Percentiles rank a stretch among this genome's conserved stretches.
phyloP scores from a whole-genome alignment of 2,329 filamentous ascomycete genomes.

The Fusarium buharicum region DNA sequence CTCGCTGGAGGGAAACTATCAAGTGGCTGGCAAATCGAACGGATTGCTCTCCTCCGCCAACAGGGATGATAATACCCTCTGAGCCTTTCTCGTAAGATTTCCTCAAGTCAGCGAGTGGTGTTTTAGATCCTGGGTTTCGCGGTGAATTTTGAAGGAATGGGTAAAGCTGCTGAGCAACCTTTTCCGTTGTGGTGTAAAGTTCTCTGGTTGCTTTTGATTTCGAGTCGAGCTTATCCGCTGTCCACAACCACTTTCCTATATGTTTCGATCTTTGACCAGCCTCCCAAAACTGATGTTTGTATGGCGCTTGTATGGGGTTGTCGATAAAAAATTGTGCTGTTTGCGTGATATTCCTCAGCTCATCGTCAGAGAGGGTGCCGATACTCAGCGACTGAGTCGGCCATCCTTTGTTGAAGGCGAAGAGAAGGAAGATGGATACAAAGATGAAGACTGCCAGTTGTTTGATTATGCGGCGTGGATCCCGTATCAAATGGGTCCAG shows the following conservation, averaged over 20 bases:
- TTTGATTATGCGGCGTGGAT: constrained; percentile 8
- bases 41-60: constrained; percentile 38
- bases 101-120: constrained; percentile 44
- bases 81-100: constrained; percentile 18
- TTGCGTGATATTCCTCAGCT: constrained; percentile 5
- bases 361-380: background rate
- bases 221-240: background rate
- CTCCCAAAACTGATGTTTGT: constrained; percentile 47
- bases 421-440: constrained; percentile 2
- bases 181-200: constrained; percentile 7
- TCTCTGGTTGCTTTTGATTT: background rate
- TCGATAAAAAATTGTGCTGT: constrained; percentile 33
- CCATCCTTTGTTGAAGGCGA: constrained; percentile 3
- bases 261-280: constrained; percentile 42
- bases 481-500: background rate
- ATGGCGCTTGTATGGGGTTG: constrained; percentile 41
- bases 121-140: constrained; percentile 3
- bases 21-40: constrained; percentile 50
- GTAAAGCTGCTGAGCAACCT: constrained; percentile 32
- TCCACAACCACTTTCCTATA: constrained; percentile 25
- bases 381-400: background rate
- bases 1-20: constrained; percentile 45
- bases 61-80: constrained; percentile 50
- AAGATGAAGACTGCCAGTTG: constrained; percentile 2
- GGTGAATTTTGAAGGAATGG: constrained; percentile 37